Conservation (phyloP, 2,329 filamentous ascomycete genomes). For the Davidsoniella virescens region DNA sequence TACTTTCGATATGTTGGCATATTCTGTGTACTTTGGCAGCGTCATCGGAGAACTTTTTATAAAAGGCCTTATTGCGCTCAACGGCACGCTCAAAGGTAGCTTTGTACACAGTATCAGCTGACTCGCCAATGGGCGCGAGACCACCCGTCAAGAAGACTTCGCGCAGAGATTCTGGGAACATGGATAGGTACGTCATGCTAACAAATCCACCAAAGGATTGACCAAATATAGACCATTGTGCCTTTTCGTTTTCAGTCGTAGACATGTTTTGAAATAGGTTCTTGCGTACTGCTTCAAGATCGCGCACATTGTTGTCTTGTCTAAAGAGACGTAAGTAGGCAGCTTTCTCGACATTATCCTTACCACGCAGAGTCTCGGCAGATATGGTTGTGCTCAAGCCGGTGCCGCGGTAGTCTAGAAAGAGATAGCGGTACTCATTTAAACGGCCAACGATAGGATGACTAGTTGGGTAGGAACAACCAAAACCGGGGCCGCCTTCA, state of each 20-base stretch:
- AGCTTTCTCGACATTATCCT: constrained; percentile 50
- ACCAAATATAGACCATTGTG: constrained; percentile 73
- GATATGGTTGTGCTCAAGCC: constrained; percentile 71
- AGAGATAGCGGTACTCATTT: constrained; percentile 69
- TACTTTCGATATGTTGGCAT: constrained; percentile 44
- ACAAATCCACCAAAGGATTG: constrained; percentile 91
- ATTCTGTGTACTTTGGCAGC: constrained; percentile 50
- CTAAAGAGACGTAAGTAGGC: constrained; percentile 72
- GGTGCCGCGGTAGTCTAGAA: constrained; percentile 82
- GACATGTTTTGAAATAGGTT: constrained; percentile 41
- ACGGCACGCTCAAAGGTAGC: constrained; percentile 48
- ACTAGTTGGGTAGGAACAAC: constrained; percentile 59
- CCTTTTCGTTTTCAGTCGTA: constrained; percentile 34
- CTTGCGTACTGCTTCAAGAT: constrained; percentile 72
- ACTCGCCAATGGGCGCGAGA: constrained; percentile 56
- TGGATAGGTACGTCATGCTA: constrained; percentile 65
- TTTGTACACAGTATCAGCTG: constrained; percentile 59
- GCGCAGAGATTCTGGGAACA: constrained; percentile 58
- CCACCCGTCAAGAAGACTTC: constrained; percentile 80
- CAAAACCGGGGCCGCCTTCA: constrained; percentile 73
- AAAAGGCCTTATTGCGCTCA: constrained; percentile 63
- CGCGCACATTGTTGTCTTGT: constrained; percentile 77
- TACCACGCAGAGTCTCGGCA: constrained; percentile 45
- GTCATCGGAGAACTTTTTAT: constrained; percentile 74
- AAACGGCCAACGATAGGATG: constrained; percentile 54